Percentiles rank a stretch among this genome's conserved stretches.
phyloP scores from a whole-genome alignment of 129 eudicot species.

The Centaurea solstitialis region DNA sequence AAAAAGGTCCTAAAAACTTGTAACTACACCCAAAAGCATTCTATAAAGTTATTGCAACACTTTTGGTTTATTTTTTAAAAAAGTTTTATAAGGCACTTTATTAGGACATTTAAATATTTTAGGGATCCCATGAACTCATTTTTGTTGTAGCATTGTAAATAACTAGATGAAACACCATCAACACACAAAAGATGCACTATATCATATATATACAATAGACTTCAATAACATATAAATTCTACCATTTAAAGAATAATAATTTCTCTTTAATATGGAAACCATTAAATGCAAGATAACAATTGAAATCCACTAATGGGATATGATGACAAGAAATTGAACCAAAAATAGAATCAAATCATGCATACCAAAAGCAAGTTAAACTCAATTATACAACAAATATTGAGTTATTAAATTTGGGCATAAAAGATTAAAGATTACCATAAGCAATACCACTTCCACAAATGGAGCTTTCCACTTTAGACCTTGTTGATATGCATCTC shows the following conservation, averaged over 20 bases:
- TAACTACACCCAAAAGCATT: too few species aligned
- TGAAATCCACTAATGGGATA: background rate
- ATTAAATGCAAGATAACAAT: background rate
- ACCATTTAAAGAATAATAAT: background rate
- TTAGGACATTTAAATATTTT: too few species aligned
- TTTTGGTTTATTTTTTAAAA: too few species aligned
- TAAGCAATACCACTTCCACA: constrained; percentile 44
- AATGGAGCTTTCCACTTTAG: constrained; percentile 60
- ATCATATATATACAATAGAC: background rate
- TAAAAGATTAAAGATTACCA: constrained; percentile 40
- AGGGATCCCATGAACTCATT: too few species aligned
- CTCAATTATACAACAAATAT: background rate
- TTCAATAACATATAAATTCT: background rate
- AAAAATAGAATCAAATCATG: background rate
- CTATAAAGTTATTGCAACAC: too few species aligned
- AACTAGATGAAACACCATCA: background rate
- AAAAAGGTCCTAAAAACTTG: too few species aligned
- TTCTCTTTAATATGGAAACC: constrained; percentile 10
- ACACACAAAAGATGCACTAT: background rate
- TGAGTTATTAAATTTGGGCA: background rate
- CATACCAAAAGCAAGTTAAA: background rate
- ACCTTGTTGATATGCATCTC: constrained; percentile 59
- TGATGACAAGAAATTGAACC: constrained; percentile 13
- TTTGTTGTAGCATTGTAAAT: background rate
- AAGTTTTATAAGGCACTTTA: too few species aligned